These are phyloP conservation scores for Populus nigra DNA, from an alignment of 345 rosid genomes.

Conservation along the genomic window DNA sequence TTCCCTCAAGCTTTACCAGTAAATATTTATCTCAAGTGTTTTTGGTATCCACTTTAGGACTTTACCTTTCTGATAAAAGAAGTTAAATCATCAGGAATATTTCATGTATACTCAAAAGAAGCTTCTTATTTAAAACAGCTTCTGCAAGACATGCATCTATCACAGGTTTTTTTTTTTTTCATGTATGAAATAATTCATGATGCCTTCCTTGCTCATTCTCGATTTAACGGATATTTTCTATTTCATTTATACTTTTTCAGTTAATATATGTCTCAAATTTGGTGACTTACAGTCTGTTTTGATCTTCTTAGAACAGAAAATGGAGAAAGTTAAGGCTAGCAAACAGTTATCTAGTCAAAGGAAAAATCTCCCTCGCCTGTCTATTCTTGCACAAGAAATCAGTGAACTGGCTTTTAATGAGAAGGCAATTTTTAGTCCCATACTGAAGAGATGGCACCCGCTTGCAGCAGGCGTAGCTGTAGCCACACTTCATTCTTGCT, in stretches of 20 bases:
- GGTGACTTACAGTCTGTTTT: conserved; percentile 19
- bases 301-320: conserved; percentile 44
- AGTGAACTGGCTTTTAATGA: conserved; percentile 83
- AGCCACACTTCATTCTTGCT: conserved; percentile 94
- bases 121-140: neutral
- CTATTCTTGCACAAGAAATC: conserved; percentile 87
- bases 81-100: neutral
- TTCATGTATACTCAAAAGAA: neutral
- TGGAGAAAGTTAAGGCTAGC: conserved; percentile 94
- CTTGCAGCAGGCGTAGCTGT: conserved; percentile 97
- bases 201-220: neutral
- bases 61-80: neutral
- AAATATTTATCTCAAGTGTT: neutral
- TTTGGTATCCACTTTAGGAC: neutral
- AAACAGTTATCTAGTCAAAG: conserved; percentile 59
- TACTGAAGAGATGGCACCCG: conserved; percentile 97
- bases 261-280: conserved; percentile 2
- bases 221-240: neutral
- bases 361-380: conserved; percentile 68
- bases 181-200: neutral
- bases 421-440: conserved; percentile 78
- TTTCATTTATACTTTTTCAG: neutral
- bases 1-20: neutral
- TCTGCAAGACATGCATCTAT: neutral
- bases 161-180: neutral